phyloP scores from a whole-genome alignment of 306 rosid species.

The Cicer judaicum region DNA sequence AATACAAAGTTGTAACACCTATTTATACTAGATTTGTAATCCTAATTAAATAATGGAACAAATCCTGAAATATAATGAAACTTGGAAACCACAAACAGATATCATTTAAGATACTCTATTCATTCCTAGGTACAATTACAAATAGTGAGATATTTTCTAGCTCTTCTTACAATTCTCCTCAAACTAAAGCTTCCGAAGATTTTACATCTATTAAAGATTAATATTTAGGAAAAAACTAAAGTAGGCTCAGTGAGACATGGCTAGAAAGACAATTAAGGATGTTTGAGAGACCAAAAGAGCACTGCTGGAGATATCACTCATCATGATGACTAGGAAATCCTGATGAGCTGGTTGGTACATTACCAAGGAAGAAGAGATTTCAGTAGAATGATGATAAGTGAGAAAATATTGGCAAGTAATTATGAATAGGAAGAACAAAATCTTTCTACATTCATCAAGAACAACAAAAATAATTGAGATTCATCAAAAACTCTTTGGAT shows the following conservation, averaged over 20 bases:
- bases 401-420: constrained; percentile 4
- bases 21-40: neutral
- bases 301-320: neutral
- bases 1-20: neutral
- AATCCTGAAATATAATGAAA: constrained; percentile 11
- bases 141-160: neutral
- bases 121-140: neutral
- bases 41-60: constrained; percentile 6
- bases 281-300: constrained; percentile 9
- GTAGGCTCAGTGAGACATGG: neutral
- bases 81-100: neutral
- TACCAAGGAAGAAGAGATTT: constrained; percentile 10
- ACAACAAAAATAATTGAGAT: neutral
- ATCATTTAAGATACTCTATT: neutral
- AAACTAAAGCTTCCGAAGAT: constrained; percentile 11
- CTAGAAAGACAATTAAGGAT: neutral
- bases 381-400: neutral
- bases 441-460: constrained; percentile 6
- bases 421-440: neutral
- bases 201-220: constrained; percentile 9
- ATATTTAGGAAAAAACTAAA: neutral
- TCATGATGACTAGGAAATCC: neutral
- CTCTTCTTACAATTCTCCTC: neutral
- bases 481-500: neutral
- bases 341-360: constrained; percentile 24